Base-by-base conservation (phyloP, 2,329 filamentous ascomycete species). In the Monosporascus sp. region DNA sequence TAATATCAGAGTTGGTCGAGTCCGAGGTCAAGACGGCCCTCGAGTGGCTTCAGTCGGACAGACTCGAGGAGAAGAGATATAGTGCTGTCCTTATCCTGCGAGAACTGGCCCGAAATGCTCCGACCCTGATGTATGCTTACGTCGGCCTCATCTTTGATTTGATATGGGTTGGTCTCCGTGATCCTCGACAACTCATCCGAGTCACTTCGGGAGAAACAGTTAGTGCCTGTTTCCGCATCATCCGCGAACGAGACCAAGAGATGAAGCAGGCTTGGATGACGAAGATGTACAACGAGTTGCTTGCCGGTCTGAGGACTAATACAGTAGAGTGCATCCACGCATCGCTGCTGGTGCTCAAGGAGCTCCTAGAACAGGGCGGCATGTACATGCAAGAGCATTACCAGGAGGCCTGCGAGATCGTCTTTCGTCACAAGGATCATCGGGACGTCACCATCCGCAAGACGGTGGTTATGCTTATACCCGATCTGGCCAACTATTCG, bases 341-440 rank as follows among this genome's bases (percentile, higher is more conserved):
- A n/a, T 97, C 93, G 2, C 79, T 99, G 41, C 79, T 99, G 20
- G 91, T 95, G 1, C 80, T 97, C 63, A 95, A 93, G 69, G 93
- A 97, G 72, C 81, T 99, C 47, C 83, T 99, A 18, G 84, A 94
- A 57, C 93, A 96, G 68, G 94, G 94, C 50, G 92, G 91, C 62
- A 99, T 99, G 93, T 99, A 96, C 71, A 97, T 99, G 94, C 91
- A 96, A 64, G 89, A 92, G 39, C 85, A 92, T 66, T 99, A 97
- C 70, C 84, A 87, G 54, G 90, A 96, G 62, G 87, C 90, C 11
- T 97, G 93, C 68, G 94, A 99, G 57, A 92, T 94, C 57, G 89
- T 97, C 37, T 85, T 93, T 59, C 88, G 89, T 56, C 89, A 96
- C 69, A 96, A 96, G 70, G 94, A 99, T 62, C 90, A 97, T 62